Evolutionary conservation across 345 rosid species (phyloP).

Genomic region (Eucalyptus melliodora): DNA sequence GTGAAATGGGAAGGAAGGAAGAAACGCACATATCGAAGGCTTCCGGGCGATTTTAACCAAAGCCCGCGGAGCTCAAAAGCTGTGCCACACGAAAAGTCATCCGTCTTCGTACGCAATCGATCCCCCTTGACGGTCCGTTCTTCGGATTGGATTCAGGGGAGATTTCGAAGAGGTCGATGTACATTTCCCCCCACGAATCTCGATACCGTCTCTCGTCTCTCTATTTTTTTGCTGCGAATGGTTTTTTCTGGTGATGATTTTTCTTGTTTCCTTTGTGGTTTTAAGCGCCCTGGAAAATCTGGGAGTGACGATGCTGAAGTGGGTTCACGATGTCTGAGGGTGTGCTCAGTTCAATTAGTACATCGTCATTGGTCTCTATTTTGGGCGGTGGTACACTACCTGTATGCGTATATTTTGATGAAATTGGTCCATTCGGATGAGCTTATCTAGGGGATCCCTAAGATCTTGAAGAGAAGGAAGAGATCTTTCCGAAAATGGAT

Average conservation of each 20-base stretch:
- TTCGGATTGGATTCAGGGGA: background rate
- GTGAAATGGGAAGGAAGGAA: background rate
- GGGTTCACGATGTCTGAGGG: background rate
- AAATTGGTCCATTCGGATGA: background rate
- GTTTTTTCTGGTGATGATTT: no score
- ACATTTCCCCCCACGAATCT: no score
- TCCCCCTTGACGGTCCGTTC: conserved; percentile 7
- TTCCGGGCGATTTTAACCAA: conserved; percentile 21
- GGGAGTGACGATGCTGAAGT: background rate
- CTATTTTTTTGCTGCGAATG: no score
- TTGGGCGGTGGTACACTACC: background rate
- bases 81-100: conserved; percentile 51
- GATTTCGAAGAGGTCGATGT: no score
- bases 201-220: no score
- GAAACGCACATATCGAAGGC: conserved; percentile 80
- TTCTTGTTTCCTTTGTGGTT: no score
- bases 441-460: background rate
- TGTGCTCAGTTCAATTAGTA: background rate
- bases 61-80: conserved; percentile 61
- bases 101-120: background rate
- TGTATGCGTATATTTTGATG: background rate
- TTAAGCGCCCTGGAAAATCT: background rate
- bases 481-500: background rate
- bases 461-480: background rate
- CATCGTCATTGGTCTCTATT: background rate